Base-by-base conservation (phyloP, 2,329 filamentous ascomycete species). In the Coccinonectria pachysandricola region DNA sequence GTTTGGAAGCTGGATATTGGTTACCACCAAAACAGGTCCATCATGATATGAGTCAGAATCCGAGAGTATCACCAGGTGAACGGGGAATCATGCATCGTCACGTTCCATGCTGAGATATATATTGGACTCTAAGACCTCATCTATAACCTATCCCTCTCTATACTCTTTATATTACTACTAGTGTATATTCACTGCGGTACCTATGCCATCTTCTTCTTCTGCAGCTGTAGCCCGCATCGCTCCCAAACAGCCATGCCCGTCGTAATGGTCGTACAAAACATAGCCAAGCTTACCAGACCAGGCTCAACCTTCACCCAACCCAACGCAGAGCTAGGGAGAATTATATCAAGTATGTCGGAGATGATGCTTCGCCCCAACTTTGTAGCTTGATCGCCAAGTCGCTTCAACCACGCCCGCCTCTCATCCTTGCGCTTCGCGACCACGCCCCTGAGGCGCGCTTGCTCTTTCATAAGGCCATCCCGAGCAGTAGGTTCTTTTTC, bases 211-310 rank as follows among this genome's bases (percentile, higher is more conserved):
- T 2, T 27, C 11, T 21, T 28, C 21, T 26, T 36, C 16, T 37
- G 36, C 12, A 54, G 35, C n/a, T 46, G 34, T 12, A 30, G 27
- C 3, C 44, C 48, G 23, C 62, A 65, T 28, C 59, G 57, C 31
- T 68, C 61, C 79, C 79, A 84, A 3, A 76, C 66, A 37, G 73
- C 70, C 36, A 56, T 48, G 2, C 67, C 65, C 7, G 75, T 74
- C 23, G 83, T 45, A 4, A 78, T 23, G 1, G 77, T 79, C 26
- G 75, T 76, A 12, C 69, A 42, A 12, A 78, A 52, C 65, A 76
- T 78, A 7, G 65, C 64, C 8, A 65, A 29, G 1, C 71, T 75
- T 2, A 81, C 65, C 2, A 62, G 54, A 3, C 68, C 60, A 0
- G 62, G 52, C 7, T 63, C 56, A 1, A 65, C 55, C 0, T 59